Percentiles rank a stretch among this genome's conserved stretches.
Conservation (phyloP, 1,284 basidiomycete species). For the Wallemia mellicola region DNA sequence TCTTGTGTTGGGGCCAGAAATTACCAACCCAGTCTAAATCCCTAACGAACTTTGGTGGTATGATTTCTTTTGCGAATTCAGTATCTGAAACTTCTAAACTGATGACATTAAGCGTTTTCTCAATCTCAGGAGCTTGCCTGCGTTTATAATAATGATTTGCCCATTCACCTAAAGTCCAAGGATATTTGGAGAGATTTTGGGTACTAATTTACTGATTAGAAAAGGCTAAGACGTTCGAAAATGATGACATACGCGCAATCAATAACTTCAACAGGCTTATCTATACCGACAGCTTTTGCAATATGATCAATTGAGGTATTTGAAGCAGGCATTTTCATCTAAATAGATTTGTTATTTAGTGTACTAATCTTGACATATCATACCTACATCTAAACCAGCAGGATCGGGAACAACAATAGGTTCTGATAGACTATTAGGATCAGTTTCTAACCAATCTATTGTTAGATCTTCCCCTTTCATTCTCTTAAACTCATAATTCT, state of each 20-base stretch:
- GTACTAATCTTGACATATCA: not conserved
- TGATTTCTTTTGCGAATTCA: constrained; percentile 36
- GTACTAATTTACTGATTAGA: not conserved
- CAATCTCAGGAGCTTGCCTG: not conserved
- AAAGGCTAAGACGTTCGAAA: not conserved
- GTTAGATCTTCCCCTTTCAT: constrained; percentile 34
- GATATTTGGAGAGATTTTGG: constrained; percentile 9
- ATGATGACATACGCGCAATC: constrained; percentile 11
- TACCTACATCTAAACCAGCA: constrained; percentile 30
- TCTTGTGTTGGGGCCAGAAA: constrained; percentile 37
- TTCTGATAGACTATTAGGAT: constrained; percentile 37
- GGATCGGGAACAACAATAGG: constrained; percentile 42
- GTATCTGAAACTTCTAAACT: constrained; percentile 59
- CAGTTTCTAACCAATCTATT: constrained; percentile 35
- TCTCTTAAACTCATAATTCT: constrained; percentile 28
- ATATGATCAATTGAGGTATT: constrained; percentile 46
- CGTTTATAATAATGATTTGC: constrained; percentile 41
- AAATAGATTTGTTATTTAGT: constrained; percentile 1
- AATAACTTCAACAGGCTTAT: constrained; percentile 58
- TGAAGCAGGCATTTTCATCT: constrained; percentile 44
- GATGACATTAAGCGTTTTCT: constrained; percentile 55
- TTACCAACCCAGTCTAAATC: constrained; percentile 92
- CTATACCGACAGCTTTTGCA: constrained; percentile 41
- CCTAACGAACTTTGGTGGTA: constrained; percentile 50
- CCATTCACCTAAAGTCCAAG: constrained; percentile 76